Evolutionary conservation across 2,329 filamentous ascomycete species (phyloP), one percentile per base, ranked within the genome.

Genomic region (Monilinia fructigena): DNA sequence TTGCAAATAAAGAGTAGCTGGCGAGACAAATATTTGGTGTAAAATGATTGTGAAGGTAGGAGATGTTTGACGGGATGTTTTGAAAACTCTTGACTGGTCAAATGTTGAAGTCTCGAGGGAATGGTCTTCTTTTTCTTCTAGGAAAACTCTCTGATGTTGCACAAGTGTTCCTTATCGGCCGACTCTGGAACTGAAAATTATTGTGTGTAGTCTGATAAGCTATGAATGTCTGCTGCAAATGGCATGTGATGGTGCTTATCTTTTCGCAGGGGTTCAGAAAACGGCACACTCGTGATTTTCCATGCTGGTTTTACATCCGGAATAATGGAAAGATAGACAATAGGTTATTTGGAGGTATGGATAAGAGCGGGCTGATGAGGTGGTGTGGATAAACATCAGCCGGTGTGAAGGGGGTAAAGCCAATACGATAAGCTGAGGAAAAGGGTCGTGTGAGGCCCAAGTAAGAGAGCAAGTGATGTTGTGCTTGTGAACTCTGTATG

Each of bases 241-340:
- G 55, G 47, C 63, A 65, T 65, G 63, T 65, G 63, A 65, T 60
- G 63, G 31, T 65, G 42, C 63, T 65, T 65, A 65, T 65, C 63
- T 65, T 52, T 60, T 8, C 20, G 12, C 63, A 65, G 20, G 61
- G 63, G 48, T 65, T 28, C 35, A 54, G 38, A 54, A 40, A 52
- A 42, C 45, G 35, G 12, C 47, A 65, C 61, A 63, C 61, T 59
- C 55, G 35, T 50, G 31, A 59, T 56, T 58, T 26, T 18, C 47
- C 61, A 65, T 53, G 42, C 55, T 54, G 48, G 42, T 26, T 26
- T 38, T 40, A 58, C 28, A 48, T 52, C n/a, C 42, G 42, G 26
- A n/a, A 58, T 40, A 60, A n/a, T 4, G 28, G 14, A 60, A 50
- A 31, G 38, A 38, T 50, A 26, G 45, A 60, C 31, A 60, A 60